phyloP scores from a whole-genome alignment of 1,284 basidiomycete species.

The Trichosporon inkin region DNA sequence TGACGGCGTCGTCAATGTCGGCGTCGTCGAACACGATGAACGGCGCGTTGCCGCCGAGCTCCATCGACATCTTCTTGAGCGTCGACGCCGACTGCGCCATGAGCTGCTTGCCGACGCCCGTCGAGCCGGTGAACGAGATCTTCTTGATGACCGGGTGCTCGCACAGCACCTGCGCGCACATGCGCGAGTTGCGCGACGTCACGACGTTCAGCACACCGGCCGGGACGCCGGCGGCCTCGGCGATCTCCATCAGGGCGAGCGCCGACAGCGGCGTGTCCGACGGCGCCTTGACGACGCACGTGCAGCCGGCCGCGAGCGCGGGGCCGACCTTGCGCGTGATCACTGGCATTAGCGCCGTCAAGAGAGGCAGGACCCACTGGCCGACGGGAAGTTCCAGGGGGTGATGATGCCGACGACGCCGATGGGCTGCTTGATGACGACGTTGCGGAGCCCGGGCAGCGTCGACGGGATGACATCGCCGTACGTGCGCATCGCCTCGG shows the following conservation, averaged over 20 bases:
- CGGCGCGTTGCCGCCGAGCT: conserved; percentile 62
- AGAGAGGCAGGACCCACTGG: conserved; percentile 68
- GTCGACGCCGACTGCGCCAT: conserved; percentile 80
- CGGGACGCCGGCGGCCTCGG: conserved; percentile 84
- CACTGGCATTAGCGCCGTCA: conserved; percentile 59
- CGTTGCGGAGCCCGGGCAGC: conserved; percentile 65
- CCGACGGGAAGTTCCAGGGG: conserved; percentile 38
- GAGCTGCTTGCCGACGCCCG: conserved; percentile 79
- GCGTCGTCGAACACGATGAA: conserved; percentile 97
- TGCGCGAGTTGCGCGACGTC: conserved; percentile 51
- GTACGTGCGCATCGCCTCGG: conserved; percentile 59
- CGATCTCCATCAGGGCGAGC: conserved; percentile 66
- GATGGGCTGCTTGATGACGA: conserved; percentile 64
- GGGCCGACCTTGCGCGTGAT: conserved; percentile 56
- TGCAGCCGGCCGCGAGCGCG: conserved; percentile 85
- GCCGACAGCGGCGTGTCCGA: conserved; percentile 91
- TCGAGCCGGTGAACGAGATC: conserved; percentile 85
- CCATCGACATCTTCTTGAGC: conserved; percentile 83
- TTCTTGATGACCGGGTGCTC: conserved; percentile 61
- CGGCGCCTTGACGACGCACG: conserved; percentile 88
- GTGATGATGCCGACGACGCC: conserved; percentile 45
- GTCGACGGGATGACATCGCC: conserved; percentile 77
- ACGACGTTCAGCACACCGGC: conserved; percentile 91
- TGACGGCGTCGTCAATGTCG: conserved; percentile 82
- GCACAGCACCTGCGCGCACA: conserved; percentile 32